Conservation (phyloP, 179 eudicot genomes). For the Actinidia arguta region DNA sequence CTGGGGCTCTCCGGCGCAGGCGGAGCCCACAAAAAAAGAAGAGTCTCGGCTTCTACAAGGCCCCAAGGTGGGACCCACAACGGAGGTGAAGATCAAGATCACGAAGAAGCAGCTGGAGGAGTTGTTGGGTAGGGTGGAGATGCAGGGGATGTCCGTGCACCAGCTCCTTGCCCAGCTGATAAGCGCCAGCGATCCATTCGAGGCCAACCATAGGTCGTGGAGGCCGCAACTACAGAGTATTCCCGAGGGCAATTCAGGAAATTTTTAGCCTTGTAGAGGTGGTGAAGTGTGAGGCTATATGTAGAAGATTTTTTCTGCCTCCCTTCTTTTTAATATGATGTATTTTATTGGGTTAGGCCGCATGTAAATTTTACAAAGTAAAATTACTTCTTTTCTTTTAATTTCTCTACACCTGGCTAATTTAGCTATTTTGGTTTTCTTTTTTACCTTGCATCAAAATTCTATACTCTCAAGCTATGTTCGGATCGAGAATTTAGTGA, state of each 20-base stretch:
- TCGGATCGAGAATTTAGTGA: no score
- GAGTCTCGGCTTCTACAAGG: neutral
- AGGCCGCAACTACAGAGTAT: slow-evolving; percentile 53
- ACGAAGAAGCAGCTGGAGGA: slow-evolving; percentile 51
- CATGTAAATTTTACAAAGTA: neutral
- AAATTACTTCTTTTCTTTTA: neutral
- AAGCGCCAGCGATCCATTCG: slow-evolving; percentile 26
- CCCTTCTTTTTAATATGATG: neutral
- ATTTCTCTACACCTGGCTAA: no score
- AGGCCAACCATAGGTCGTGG: slow-evolving; percentile 44
- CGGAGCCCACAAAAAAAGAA: neutral
- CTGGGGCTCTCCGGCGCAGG: slow-evolving; percentile 24
- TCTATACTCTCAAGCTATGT: no score
- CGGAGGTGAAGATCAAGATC: slow-evolving; percentile 58
- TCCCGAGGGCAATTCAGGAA: slow-evolving; percentile 32
- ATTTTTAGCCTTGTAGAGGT: neutral
- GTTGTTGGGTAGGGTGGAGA: slow-evolving; percentile 31
- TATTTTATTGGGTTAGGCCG: neutral
- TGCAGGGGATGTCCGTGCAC: slow-evolving; percentile 37
- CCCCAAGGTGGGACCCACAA: neutral
- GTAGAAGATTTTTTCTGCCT: neutral
- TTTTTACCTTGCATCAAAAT: no score
- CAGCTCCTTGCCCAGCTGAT: slow-evolving; percentile 40
- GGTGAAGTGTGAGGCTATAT: neutral
- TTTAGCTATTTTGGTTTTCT: no score